Evolutionary conservation across 306 rosid species (phyloP).

Genomic region (Prunus mume): DNA sequence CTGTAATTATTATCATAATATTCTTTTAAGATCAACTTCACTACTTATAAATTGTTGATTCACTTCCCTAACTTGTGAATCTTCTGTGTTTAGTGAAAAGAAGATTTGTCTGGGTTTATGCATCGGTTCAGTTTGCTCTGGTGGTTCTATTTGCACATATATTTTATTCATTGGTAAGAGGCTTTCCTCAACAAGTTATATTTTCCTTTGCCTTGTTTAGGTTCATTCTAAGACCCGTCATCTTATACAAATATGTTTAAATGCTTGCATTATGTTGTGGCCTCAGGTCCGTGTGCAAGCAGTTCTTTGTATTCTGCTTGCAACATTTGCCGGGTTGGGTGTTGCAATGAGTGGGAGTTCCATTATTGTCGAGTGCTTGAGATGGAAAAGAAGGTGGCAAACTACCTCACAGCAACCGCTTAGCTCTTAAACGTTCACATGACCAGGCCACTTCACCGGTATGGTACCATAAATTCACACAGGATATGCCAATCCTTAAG

Average conservation of each 20-base stretch:
- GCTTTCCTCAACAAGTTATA: constrained; percentile 14
- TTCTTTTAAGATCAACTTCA: background rate
- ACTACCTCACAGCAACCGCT: constrained; percentile 37
- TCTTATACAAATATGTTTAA: background rate
- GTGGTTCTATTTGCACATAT: constrained; percentile 87
- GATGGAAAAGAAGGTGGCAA: constrained; percentile 63
- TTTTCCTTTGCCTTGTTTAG: background rate
- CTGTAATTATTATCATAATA: constrained; percentile 1
- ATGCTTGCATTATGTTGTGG: constrained; percentile 10
- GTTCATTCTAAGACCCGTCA: background rate
- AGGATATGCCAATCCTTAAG: constrained; percentile 14
- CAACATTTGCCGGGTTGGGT: constrained; percentile 91
- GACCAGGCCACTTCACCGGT: constrained; percentile 25
- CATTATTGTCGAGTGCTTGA: constrained; percentile 46
- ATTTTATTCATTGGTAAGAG: constrained; percentile 81
- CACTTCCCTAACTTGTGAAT: constrained; percentile 16
- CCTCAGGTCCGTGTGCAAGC: constrained; percentile 73
- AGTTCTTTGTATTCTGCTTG: constrained; percentile 74
- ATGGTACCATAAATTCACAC: constrained; percentile 24
- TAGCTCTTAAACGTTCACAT: constrained; percentile 24
- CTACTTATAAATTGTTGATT: background rate
- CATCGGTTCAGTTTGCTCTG: constrained; percentile 68
- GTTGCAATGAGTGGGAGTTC: constrained; percentile 92
- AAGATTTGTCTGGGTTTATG: constrained; percentile 83
- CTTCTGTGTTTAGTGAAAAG: constrained; percentile 54